Base-by-base conservation (phyloP, 2,329 filamentous ascomycete species). In the Didymella lethalis region DNA sequence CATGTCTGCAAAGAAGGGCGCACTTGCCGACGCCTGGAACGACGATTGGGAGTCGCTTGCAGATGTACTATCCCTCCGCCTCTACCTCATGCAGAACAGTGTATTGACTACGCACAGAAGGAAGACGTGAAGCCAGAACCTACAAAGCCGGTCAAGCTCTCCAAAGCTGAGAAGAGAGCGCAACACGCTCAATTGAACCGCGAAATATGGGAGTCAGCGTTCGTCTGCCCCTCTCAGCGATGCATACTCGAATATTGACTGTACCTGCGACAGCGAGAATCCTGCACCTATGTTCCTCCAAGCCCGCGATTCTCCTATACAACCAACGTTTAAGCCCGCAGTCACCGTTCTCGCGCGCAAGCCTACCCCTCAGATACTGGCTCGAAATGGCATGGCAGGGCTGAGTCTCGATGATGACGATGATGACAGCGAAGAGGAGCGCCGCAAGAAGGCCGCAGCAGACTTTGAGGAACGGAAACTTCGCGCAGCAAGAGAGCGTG, bases 191-290 rank as follows among this genome's bases (percentile, higher is more conserved):
- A 97, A 75, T 85, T 89, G 52, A 96, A 97, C 75, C 87, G 89
- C 70, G 90, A 90, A 76, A 80, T 97, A 55, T 97, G 94, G 94
- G 87, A 95, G 72, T 89, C 92, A 72, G 94, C 93, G 90, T 95
- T 86, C 56, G 86, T 70, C 28, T 28, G n/a, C 26, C 25, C 23
- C 23, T 18, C 29, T 16, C 23, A 41, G 6, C 31, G 16, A 29
- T 5, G 14, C 16, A 16, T 36, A n/a, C 11, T 26, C n/a, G 45
- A 26, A 40, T 47, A 60, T 66, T 74, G 54, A 74, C 58, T 44
- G 41, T 38, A 16, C 45, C 28, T 28, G 40, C 31, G 40, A 51
- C 71, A 93, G 90, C 49, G 92, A 97, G 77, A 83, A 90, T 8
- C 86, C 89, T 16, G 85, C 92, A 63, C 87, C 89, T 11, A 88